Conservation (phyloP, 495 filamentous ascomycete genomes). For the Staphylotrichum longicolle region DNA sequence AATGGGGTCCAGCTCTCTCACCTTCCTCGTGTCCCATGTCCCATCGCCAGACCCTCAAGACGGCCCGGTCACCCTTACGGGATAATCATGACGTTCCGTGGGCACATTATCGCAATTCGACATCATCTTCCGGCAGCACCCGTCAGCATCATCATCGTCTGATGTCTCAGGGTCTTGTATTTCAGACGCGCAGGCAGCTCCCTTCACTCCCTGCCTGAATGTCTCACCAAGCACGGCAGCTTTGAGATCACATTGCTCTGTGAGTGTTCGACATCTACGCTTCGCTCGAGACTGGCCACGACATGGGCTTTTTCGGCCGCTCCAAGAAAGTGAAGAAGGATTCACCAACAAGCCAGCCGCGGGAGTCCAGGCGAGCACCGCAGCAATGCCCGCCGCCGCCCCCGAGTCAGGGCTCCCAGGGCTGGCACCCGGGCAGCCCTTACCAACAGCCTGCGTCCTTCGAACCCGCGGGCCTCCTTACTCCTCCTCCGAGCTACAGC, state of each 20-base stretch:
- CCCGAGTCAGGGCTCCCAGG: conserved; percentile 21
- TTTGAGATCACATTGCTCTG: not conserved
- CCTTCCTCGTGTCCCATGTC: too few relatives aligned
- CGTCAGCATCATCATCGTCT: too few relatives aligned
- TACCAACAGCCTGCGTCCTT: conserved; percentile 28
- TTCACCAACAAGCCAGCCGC: conserved; percentile 22
- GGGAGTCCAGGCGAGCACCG: conserved; percentile 18
- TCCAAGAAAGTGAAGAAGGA: conserved; percentile 45
- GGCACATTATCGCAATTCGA: too few relatives aligned
- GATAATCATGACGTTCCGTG: not conserved
- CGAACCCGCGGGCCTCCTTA: conserved; percentile 38
- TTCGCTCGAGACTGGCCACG: conserved; percentile 15
- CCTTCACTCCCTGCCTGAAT: not conserved
- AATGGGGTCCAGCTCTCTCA: not conserved
- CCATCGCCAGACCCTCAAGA: conserved; percentile 5
- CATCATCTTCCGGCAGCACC: too few relatives aligned
- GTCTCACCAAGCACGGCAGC: too few relatives aligned
- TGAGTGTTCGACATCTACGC: conserved; percentile 14
- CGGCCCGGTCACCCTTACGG: not conserved
- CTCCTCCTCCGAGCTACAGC: conserved; percentile 38
- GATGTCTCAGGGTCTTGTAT: too few relatives aligned
- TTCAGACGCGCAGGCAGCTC: too few relatives aligned
- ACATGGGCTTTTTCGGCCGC: conserved; percentile 48
- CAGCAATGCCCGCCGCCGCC: conserved; percentile 27
- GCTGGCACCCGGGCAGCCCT: conserved; percentile 28